phyloP scores from a whole-genome alignment of 305 asterid genomes.

The Lippia alba region DNA sequence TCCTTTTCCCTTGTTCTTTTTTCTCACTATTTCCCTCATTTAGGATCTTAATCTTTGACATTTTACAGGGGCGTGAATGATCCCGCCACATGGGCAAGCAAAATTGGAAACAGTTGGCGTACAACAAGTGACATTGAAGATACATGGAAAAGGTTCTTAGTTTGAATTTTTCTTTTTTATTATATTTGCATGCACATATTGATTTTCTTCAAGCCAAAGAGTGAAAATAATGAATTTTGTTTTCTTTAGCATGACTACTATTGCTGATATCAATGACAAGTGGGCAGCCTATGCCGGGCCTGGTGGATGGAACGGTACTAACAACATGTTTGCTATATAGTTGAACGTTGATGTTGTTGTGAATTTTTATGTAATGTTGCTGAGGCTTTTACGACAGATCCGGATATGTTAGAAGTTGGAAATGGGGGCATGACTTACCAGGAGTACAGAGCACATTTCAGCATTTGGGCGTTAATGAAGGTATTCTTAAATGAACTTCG shows the following conservation, averaged over 20 bases:
- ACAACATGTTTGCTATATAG: slow-evolving; percentile 21
- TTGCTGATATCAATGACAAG: slow-evolving; percentile 76
- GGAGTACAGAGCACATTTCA: slow-evolving; percentile 78
- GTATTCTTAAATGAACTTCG: slow-evolving; percentile 31
- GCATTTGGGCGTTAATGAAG: slow-evolving; percentile 91
- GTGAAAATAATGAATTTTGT: no score
- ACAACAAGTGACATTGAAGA: slow-evolving; percentile 80
- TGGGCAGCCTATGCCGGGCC: slow-evolving; percentile 91
- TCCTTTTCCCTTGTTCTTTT: neutral
- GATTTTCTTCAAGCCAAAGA: no score
- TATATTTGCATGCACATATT: no score
- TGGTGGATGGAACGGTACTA: slow-evolving; percentile 86
- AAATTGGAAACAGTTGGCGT: slow-evolving; percentile 84
- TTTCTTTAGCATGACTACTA: slow-evolving; percentile 64
- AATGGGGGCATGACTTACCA: slow-evolving; percentile 76
- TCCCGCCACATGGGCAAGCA: slow-evolving; percentile 80
- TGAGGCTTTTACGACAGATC: slow-evolving; percentile 52
- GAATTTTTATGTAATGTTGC: neutral
- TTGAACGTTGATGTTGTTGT: neutral
- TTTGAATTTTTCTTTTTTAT: slow-evolving; percentile 1
- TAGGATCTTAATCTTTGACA: neutral
- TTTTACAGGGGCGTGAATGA: slow-evolving; percentile 68
- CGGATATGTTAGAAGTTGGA: slow-evolving; percentile 90
- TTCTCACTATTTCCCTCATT: neutral
- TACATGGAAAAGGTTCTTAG: slow-evolving; percentile 72